These are phyloP conservation scores for Telfairia occidentalis DNA, from an alignment of 331 rosid species.

Conservation along the genomic window DNA sequence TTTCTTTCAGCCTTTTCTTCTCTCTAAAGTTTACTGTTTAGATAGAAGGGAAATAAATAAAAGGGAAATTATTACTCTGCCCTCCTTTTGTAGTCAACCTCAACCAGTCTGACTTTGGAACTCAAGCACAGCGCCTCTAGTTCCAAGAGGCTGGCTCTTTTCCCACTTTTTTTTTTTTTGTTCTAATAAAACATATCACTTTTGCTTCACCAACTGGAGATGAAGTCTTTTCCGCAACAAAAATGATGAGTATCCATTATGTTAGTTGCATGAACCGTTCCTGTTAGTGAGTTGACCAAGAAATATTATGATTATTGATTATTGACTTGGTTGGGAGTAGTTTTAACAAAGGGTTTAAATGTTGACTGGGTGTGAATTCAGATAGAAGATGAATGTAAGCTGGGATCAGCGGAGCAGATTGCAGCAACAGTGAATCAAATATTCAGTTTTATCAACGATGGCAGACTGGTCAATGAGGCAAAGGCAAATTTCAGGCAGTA, in stretches of 20 bases:
- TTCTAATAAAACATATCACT: background rate
- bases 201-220: too few relatives aligned
- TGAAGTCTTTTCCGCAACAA: too few relatives aligned
- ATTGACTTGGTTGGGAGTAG: background rate
- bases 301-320: background rate
- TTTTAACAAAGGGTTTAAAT: background rate
- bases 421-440: constrained; percentile 61
- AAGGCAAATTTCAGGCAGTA: background rate
- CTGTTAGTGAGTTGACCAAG: too few relatives aligned
- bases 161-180: background rate
- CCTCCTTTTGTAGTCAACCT: background rate
- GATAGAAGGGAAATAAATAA: background rate
- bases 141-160: constrained; percentile 3
- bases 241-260: background rate
- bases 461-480: background rate
- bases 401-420: constrained; percentile 66
- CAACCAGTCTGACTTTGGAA: constrained; percentile 1
- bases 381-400: constrained; percentile 78
- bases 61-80: background rate
- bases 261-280: background rate
- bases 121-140: background rate
- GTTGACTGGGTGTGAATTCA: constrained; percentile 22
- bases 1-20: background rate
- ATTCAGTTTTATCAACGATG: constrained; percentile 45
- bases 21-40: too few relatives aligned